Evolutionary conservation across 768 basidiomycete species (phyloP), one percentile per base, ranked within the genome.

Genomic region (Phanerochaete carnosa): DNA sequence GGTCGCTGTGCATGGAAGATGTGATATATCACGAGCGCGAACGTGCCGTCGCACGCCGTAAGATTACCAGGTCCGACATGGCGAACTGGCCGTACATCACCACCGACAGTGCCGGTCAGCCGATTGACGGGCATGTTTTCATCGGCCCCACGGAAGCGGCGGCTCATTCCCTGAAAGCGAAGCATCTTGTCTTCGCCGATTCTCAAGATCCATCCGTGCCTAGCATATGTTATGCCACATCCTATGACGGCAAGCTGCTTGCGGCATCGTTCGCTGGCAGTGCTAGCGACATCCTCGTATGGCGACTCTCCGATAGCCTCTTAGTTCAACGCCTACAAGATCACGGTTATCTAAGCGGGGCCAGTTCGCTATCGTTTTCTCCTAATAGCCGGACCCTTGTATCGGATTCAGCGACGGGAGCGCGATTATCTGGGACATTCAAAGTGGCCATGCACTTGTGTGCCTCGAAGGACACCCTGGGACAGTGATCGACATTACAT

Each of bases 231-330:
- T 35, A 3, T 33, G 57, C 65, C 16, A 58, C 62, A n/a, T 70
- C 73, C 0, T 63, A 59, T 11, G 64, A 70, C 62, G 72, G 70
- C 3, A 60, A 22, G 25, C 58, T 60, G 8, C 59, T 74, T 45
- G 69, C 65, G 1, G 72, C 70, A 1, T 69, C 63, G 2, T 72
- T 69, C n/a, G 33, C 43, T 13, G 72, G 72, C 59, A 64, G 55
- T 22, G 66, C 65, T 1, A 54, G 70, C 26, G 35, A 60, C 13
- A 51, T 74, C 9, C 8, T 43, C 39, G 33, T 15, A 35, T 74
- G 74, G 71, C 65, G 73, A 46, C 22, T 55, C 16, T 35, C 43
- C 29, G 66, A 63, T 6, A 64, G 66, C n/a, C n/a, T 43, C 12
- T 15, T 57, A 2, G 23, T 28, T 1, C 43, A 53, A 28, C 23